Base-by-base conservation (phyloP, 257 asterid species). In the Leptodermis oblonga region DNA sequence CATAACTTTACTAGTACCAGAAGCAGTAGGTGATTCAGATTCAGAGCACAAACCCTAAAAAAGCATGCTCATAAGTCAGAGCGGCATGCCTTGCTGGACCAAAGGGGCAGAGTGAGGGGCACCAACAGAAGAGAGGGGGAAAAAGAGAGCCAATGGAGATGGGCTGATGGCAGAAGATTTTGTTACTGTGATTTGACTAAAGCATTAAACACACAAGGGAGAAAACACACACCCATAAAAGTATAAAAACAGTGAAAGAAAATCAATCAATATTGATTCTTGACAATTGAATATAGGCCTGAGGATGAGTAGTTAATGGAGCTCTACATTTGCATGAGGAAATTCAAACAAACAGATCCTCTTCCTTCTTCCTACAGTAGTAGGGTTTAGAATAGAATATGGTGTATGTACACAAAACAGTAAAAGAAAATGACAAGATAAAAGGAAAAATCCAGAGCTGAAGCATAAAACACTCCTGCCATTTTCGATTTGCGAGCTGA, bases 401-500 rank as follows among this genome's bases (percentile, higher is more conserved):
- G 52, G 68, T 34, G 66, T 37, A 15, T 34, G 66, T 37, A 15
- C 61, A 45, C 20, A 46, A 17, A 52, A 39, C 51, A 65, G 36
- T 42, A 73, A 52, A 46, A 61, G 68, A 30, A 36, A 30, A 59
- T 22, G 78, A 65, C 59, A 65, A 52, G 43, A 53, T 23, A 52
- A 63, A 65, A 64, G 58, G n/a, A n/a, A 77, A 74, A 78, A 69
- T 79, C 60, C 75, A 79, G 81, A 77, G 75, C 81, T 75, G 54
- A 77, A 73, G 79, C 88, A 84, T 81, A 83, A 77, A 75, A 79
- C 81, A 62, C 73, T 67, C 65, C 83, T 82, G 82, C 86, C 85
- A 83, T 78, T 87, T 83, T 86, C 92, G 97, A 86, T 84, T 86
- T 82, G 68, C 87, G 95, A 82, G 96, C 94, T 62, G n/a, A 39